phyloP scores from a whole-genome alignment of 2,329 filamentous ascomycete species.

The Ambrosiella xylebori region DNA sequence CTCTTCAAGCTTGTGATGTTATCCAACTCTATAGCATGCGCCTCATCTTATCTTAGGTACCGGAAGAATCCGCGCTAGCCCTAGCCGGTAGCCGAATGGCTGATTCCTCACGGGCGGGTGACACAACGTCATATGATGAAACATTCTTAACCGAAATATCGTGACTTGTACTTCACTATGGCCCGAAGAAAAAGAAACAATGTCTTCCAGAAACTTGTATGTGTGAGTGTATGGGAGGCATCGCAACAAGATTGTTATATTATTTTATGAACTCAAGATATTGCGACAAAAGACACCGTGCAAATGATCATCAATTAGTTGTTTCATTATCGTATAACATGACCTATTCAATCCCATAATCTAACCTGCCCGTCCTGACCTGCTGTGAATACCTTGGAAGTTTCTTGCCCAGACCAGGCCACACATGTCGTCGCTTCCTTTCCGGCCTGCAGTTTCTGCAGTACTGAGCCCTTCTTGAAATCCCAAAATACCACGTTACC shows the following conservation, averaged over 20 bases:
- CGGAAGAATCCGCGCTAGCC: not conserved
- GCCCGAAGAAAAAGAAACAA: no score
- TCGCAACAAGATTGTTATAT: no score
- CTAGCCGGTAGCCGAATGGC: not conserved
- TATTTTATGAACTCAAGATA: no score
- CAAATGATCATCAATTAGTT: no score
- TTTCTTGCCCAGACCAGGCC: constrained; percentile 96
- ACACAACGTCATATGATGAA: not conserved
- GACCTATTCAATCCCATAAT: constrained; percentile 62
- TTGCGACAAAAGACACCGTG: no score
- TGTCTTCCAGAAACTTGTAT: no score
- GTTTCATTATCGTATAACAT: no score
- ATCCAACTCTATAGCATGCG: not conserved
- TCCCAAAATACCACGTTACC: constrained; percentile 96
- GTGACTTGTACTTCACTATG: not conserved
- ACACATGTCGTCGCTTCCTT: constrained; percentile 71
- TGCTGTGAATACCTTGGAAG: constrained; percentile 79
- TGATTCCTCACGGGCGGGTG: not conserved
- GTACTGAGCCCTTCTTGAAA: constrained; percentile 99
- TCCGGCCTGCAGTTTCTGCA: constrained; percentile 79
- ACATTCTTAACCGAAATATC: constrained; percentile 5
- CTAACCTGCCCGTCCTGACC: constrained; percentile 77
- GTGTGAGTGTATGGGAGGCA: no score
- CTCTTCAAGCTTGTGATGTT: not conserved
- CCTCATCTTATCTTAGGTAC: no score